Evolutionary conservation across 129 eudicot species (phyloP), one percentile per base, ranked within the genome.

Genomic region (Deinandra increscens): DNA sequence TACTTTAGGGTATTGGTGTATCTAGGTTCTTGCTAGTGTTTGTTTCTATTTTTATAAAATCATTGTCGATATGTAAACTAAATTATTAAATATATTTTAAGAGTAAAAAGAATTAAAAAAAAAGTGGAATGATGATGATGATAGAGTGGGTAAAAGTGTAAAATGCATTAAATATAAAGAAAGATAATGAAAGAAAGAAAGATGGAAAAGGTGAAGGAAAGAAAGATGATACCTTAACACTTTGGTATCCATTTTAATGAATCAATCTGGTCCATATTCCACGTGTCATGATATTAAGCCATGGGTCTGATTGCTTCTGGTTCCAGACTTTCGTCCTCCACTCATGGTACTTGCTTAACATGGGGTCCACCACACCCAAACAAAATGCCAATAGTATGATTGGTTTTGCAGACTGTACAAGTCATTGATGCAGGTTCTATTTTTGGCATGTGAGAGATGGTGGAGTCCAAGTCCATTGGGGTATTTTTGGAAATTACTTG

Each of bases 171-270:
- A 75, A 60, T 69, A 69, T 20, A 72, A 48, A 72, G 78, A 62
- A 26, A 49, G 46, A 77, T 31, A 29, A 51, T 61, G 76, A 70
- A 62, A 58, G 73, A 72, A 65, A 37, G 58, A 72, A 78, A 79
- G 82, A 67, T 20, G 75, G 75, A 79, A 68, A 79, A 68, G 49
- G 71, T 67, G 75, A 66, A 51, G 49, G 56, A 79, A 79, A 79
- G 83, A 51, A 13, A 69, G 53, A 67, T 73, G 83, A 79, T 79
- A 79, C 79, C 79, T 73, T 79, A 73, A 73, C 83, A 51, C 78
- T 59, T 66, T 49, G 79, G 79, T 67, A 61, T 43, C 19, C 75
- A 76, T 73, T 60, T 51, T 73, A 73, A 79, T 79, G 79, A 73
- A 67, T 38, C 31, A 8, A 1, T 44, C 6, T 74, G 83, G 79